Conservation (phyloP, 192 early-diverging fungal species). For the Chytriomyces hyalinus region DNA sequence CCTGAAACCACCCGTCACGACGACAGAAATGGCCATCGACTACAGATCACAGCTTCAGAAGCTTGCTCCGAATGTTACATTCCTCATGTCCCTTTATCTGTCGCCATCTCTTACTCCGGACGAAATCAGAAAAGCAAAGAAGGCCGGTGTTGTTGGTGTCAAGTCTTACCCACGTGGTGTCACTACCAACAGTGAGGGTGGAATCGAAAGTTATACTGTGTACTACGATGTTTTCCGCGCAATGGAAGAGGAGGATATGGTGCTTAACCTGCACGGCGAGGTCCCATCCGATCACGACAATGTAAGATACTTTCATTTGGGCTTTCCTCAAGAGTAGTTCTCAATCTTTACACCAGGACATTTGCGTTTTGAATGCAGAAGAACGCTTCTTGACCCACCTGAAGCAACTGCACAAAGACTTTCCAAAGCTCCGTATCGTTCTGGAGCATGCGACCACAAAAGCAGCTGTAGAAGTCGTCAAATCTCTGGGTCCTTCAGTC, state of each 20-base stretch:
- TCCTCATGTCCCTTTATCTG: conserved; percentile 94
- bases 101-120: conserved; percentile 84
- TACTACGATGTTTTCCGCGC: conserved; percentile 95
- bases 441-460: conserved; percentile 96
- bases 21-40: conserved; percentile 81
- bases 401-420: conserved; percentile 81
- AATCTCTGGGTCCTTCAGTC: conserved; percentile 88
- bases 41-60: conserved; percentile 81
- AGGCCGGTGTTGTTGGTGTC: conserved; percentile 78
- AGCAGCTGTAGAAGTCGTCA: conserved; percentile 91
- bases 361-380: conserved; percentile 97
- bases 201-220: conserved; percentile 84
- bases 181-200: conserved; percentile 95
- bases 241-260: conserved; percentile 93
- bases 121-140: conserved; percentile 84
- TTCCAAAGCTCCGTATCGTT: conserved; percentile 93
- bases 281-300: conserved; percentile 83
- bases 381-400: conserved; percentile 88
- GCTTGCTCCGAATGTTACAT: conserved; percentile 85
- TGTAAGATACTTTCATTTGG: conserved; percentile 34
- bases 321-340: neutral
- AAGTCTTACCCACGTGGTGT: conserved; percentile 55
- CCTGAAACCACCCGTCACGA: conserved; percentile 87
- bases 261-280: conserved; percentile 96
- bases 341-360: conserved; percentile 54